These are phyloP conservation scores for Candida palmyrensis DNA, from an alignment of 805 yeast genomes.

Conservation along the genomic window DNA sequence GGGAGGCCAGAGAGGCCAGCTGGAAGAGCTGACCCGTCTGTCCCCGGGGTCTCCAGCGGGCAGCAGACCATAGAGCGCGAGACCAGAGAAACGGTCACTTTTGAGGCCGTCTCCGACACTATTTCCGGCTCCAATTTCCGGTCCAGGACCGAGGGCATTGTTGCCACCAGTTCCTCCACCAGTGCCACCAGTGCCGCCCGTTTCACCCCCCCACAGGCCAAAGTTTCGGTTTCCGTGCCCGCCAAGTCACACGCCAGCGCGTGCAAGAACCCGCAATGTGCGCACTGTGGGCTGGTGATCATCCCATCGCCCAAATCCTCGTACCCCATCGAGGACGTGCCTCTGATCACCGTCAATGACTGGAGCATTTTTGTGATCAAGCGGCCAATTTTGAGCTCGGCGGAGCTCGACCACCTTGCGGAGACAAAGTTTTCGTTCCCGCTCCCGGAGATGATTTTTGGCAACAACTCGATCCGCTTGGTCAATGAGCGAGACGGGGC, in stretches of 20 bases:
- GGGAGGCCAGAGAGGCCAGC: too few relatives aligned
- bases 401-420: constrained; percentile 68
- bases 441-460: constrained; percentile 96
- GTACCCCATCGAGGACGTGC: constrained; percentile 57
- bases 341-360: constrained; percentile 61
- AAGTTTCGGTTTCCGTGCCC: constrained; percentile 30
- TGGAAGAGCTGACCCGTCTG: too few relatives aligned
- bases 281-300: constrained; percentile 64
- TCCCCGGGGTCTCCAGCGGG: not conserved
- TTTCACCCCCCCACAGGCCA: constrained; percentile 7
- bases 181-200: constrained; percentile 18
- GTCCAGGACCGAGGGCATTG: not conserved
- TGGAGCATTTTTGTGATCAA: constrained; percentile 76
- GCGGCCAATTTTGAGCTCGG: constrained; percentile 70
- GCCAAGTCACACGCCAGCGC: constrained; percentile 34
- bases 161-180: constrained; percentile 6
- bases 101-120: not conserved
- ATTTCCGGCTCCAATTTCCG: constrained; percentile 1
- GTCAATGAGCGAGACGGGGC: constrained; percentile 29
- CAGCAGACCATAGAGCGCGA: too few relatives aligned
- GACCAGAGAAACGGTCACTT: not conserved
- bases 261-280: constrained; percentile 46
- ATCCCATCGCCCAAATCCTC: constrained; percentile 74
- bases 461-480: constrained; percentile 64
- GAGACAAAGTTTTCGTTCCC: constrained; percentile 63